These are phyloP conservation scores for Candida odintsovae DNA, from an alignment of 805 yeast genomes.

Conservation along the genomic window DNA sequence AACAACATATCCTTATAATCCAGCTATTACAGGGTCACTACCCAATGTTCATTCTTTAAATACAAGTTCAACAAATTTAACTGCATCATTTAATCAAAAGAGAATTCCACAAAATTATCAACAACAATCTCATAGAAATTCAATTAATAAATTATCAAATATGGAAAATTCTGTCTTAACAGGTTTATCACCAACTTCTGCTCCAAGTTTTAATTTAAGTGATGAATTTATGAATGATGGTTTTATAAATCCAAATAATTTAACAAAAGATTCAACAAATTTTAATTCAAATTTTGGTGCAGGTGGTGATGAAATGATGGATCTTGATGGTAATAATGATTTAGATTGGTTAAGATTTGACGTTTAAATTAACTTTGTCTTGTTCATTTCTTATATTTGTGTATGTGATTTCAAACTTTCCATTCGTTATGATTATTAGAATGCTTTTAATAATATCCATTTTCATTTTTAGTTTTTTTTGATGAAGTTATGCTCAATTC, in stretches of 20 bases:
- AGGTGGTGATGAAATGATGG: constrained; percentile 10
- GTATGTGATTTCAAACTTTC: too few relatives aligned
- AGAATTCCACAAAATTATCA: constrained; percentile 24
- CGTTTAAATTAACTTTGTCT: constrained; percentile 4
- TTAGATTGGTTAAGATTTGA: constrained; percentile 27
- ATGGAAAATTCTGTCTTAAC: background rate
- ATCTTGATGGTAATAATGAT: constrained; percentile 18
- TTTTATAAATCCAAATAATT: constrained; percentile 3
- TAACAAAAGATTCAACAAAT: background rate
- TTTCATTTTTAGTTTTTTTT: background rate
- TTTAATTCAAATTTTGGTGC: background rate
- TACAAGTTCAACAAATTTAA: constrained; percentile 18
- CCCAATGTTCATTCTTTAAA: constrained; percentile 12
- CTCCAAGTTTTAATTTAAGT: background rate
- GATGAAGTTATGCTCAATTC: background rate
- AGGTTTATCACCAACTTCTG: background rate
- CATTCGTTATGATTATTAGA: too few relatives aligned
- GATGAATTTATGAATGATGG: background rate
- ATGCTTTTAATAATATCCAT: background rate
- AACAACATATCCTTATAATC: background rate
- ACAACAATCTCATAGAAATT: background rate
- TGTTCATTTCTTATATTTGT: background rate
- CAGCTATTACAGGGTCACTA: constrained; percentile 12
- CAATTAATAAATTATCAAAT: background rate
- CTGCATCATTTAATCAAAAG: constrained; percentile 23